phyloP scores from a whole-genome alignment of 345 rosid species.

The Microcos paniculata region DNA sequence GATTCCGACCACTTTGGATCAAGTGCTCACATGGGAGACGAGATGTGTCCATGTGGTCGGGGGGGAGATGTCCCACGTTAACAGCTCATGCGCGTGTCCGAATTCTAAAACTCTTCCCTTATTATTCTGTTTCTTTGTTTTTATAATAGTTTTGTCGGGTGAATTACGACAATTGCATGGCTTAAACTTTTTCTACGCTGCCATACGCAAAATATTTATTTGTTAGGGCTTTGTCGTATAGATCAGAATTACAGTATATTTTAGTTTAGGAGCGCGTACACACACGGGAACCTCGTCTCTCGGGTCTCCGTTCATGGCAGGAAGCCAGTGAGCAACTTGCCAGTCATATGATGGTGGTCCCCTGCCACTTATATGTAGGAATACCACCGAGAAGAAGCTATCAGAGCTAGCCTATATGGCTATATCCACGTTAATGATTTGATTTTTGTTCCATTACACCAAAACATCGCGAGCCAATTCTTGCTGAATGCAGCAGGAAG shows the following conservation, averaged over 20 bases:
- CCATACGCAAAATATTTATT: not conserved
- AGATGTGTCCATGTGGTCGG: constrained; percentile 22
- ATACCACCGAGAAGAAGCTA: not conserved
- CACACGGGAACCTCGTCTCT: constrained; percentile 6
- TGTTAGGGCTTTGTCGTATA: not conserved
- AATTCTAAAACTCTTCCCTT: constrained; percentile 16
- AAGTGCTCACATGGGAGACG: constrained; percentile 24
- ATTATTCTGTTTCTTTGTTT: constrained; percentile 12
- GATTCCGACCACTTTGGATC: constrained; percentile 24
- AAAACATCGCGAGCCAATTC: not conserved
- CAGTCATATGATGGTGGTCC: constrained; percentile 4
- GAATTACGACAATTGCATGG: not conserved
- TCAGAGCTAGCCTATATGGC: not conserved
- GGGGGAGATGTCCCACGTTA: constrained; percentile 21
- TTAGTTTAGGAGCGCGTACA: constrained; percentile 1
- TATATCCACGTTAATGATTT: constrained; percentile 3
- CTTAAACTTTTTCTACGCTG: not conserved
- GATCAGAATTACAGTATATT: no score
- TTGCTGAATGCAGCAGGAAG: constrained; percentile 4
- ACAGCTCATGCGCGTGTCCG: constrained; percentile 32
- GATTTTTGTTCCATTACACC: not conserved
- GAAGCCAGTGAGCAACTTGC: not conserved
- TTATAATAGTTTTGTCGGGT: not conserved
- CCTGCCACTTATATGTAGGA: constrained; percentile 1
- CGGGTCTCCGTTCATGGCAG: not conserved